Conservation (phyloP, 228 moss, liverwort and hornwort genomes). For the Sphagnum fallax region DNA sequence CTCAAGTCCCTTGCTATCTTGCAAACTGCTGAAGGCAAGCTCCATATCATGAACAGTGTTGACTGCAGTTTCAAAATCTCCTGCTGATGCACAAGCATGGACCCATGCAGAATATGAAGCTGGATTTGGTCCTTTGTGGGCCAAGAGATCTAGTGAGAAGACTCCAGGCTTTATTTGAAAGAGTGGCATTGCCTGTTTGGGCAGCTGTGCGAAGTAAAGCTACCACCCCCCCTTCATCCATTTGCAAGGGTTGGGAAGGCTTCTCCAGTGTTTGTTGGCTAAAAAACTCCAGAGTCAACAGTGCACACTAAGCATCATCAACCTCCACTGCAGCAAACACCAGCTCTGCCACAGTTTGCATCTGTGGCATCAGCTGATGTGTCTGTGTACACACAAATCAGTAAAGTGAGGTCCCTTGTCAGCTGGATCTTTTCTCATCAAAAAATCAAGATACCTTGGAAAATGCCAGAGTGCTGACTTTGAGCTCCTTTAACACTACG, state of each 20-base stretch:
- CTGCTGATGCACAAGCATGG: constrained; percentile 66
- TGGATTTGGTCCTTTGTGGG: constrained; percentile 34
- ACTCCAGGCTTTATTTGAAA: constrained; percentile 69
- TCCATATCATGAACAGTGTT: constrained; percentile 62
- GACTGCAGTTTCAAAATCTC: constrained; percentile 69
- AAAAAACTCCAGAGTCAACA: constrained; percentile 45
- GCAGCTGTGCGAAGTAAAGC: constrained; percentile 72
- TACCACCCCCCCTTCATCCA: constrained; percentile 86
- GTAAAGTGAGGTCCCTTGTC: neutral
- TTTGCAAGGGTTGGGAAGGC: constrained; percentile 25
- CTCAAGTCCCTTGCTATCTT: constrained; percentile 47
- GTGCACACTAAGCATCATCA: constrained; percentile 72
- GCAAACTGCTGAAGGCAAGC: constrained; percentile 29
- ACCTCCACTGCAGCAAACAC: constrained; percentile 66
- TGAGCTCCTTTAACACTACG: constrained; percentile 62
- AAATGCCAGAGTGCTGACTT: constrained; percentile 24
- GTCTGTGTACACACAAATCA: constrained; percentile 29
- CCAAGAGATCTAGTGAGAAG: constrained; percentile 42
- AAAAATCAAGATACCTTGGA: too few species aligned
- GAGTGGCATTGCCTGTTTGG: constrained; percentile 45
- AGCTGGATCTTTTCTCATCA: too few species aligned
- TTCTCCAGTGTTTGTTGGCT: constrained; percentile 19
- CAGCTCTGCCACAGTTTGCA: constrained; percentile 64
- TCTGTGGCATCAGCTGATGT: constrained; percentile 45
- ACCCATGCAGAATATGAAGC: constrained; percentile 60